These are phyloP conservation scores for Xenoacremonium recifei DNA, from an alignment of 2,329 filamentous ascomycete genomes.

Conservation along the genomic window DNA sequence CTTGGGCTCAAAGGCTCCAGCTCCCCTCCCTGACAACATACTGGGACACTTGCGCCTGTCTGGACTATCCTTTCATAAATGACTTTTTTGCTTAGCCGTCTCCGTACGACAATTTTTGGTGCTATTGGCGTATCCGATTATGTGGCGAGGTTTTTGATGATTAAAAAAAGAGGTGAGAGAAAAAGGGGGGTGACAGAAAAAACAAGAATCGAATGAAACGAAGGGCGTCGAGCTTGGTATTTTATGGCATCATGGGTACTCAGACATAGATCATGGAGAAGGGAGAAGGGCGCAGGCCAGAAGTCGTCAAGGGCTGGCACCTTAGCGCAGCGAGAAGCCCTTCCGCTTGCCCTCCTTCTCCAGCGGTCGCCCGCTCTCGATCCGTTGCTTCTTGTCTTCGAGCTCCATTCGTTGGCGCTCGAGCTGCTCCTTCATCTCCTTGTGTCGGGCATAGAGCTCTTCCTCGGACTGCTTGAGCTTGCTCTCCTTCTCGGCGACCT, in stretches of 20 bases:
- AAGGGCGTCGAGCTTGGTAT: conserved; percentile 56
- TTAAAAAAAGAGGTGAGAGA: conserved; percentile 39
- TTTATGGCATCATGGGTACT: conserved; percentile 59
- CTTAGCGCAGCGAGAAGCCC: conserved; percentile 97
- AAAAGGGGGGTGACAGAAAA: conserved; percentile 35
- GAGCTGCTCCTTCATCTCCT: conserved; percentile 99
- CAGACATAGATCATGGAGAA: conserved; percentile 52
- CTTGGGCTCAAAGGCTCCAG: conserved; percentile 5
- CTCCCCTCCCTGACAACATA: conserved; percentile 11
- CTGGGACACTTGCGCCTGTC: conserved; percentile 19
- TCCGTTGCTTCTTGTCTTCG: conserved; percentile 95
- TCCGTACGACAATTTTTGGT: conserved; percentile 31
- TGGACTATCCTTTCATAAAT: conserved; percentile 35
- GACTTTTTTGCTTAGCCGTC: conserved; percentile 32
- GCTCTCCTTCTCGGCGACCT: conserved; percentile 99
- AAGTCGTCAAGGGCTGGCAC: conserved; percentile 19
- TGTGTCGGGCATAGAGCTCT: conserved; percentile 94
- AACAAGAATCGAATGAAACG: conserved; percentile 46
- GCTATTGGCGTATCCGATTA: conserved; percentile 36
- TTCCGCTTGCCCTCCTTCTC: conserved; percentile 99
- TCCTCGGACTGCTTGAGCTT: conserved; percentile 99
- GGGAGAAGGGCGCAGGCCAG: conserved; percentile 19
- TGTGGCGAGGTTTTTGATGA: conserved; percentile 34
- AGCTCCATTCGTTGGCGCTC: conserved; percentile 92
- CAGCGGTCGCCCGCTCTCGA: conserved; percentile 93